A percentile compares a stretch with the other conserved stretches of the same genome.
Conservation (phyloP, 805 yeast species). For the Candida schatavii region DNA sequence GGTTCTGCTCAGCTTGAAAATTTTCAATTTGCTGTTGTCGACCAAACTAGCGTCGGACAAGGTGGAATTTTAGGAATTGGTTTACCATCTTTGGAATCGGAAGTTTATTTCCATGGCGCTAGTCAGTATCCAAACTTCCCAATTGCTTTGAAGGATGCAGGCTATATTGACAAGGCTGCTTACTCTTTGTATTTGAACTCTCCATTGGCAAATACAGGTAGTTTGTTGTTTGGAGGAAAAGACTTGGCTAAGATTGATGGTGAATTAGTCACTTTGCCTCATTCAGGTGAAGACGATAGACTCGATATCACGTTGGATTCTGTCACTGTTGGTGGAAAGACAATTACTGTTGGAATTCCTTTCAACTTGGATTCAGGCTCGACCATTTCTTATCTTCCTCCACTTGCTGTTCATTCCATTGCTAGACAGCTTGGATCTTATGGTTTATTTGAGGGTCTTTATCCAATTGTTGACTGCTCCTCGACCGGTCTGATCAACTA, state of each 20-base stretch:
- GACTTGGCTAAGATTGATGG: conserved; percentile 25
- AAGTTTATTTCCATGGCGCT: background rate
- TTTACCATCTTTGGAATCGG: background rate
- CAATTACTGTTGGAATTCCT: conserved; percentile 1
- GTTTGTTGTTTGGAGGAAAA: conserved; percentile 26
- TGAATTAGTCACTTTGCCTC: conserved; percentile 10
- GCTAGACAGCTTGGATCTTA: background rate
- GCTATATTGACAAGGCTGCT: too few species aligned
- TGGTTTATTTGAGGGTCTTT: background rate
- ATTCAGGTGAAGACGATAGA: conserved; percentile 25
- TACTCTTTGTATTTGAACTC: too few species aligned
- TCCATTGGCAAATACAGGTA: conserved; percentile 17
- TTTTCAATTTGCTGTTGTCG: conserved; percentile 5
- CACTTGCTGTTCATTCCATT: background rate
- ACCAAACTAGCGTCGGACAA: background rate
- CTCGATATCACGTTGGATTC: conserved; percentile 45
- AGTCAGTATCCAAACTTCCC: conserved; percentile 18
- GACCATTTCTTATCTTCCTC: conserved; percentile 1
- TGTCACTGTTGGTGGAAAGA: conserved; percentile 17
- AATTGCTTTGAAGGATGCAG: conserved; percentile 18
- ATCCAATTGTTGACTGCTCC: background rate
- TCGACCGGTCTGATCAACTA: conserved; percentile 12
- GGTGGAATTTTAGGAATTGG: conserved; percentile 5
- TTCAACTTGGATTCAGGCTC: conserved; percentile 2
- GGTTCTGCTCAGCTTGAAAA: background rate